Percentiles rank a stretch among this genome's conserved stretches.
Evolutionary conservation across 2,329 filamentous ascomycete genomes (phyloP).

Genomic region (Aspergillus amoenus): DNA sequence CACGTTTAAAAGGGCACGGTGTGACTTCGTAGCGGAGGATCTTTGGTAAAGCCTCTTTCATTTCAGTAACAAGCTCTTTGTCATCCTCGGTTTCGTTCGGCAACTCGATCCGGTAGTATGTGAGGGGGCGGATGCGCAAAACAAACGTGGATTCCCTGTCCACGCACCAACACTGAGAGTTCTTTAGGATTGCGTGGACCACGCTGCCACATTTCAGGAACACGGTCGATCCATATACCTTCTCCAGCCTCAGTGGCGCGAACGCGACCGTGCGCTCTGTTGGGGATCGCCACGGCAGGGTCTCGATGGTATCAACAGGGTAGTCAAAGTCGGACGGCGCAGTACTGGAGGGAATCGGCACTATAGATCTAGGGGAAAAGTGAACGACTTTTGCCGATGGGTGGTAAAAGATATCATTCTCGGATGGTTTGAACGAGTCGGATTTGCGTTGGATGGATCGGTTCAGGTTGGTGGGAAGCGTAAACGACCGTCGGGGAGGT

Average conservation of each 20-base stretch:
- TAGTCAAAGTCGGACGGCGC: conserved; percentile 46
- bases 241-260: conserved; percentile 80
- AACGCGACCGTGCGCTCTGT: conserved; percentile 79
- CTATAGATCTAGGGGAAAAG: conserved; percentile 51
- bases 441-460: conserved; percentile 28
- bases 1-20: conserved; percentile 77
- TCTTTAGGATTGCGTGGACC: conserved; percentile 81
- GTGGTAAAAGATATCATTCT: conserved; percentile 65
- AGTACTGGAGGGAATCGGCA: conserved; percentile 44
- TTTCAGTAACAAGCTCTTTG: conserved; percentile 60
- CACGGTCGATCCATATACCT: conserved; percentile 79
- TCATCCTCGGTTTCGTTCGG: conserved; percentile 66
- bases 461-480: conserved; percentile 37
- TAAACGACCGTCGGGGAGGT: conserved; percentile 35
- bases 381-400: conserved; percentile 70
- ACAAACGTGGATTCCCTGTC: conserved; percentile 82
- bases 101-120: conserved; percentile 89
- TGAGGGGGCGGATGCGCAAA: conserved; percentile 77
- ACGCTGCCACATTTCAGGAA: conserved; percentile 84
- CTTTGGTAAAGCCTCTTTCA: conserved; percentile 69
- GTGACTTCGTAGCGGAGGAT: conserved; percentile 86
- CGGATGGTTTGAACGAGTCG: conserved; percentile 28
- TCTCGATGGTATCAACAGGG: conserved; percentile 56
- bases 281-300: conserved; percentile 71
- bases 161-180: conserved; percentile 92